phyloP scores from a whole-genome alignment of 208 protist genomes.

The Leishmania braziliensis region DNA sequence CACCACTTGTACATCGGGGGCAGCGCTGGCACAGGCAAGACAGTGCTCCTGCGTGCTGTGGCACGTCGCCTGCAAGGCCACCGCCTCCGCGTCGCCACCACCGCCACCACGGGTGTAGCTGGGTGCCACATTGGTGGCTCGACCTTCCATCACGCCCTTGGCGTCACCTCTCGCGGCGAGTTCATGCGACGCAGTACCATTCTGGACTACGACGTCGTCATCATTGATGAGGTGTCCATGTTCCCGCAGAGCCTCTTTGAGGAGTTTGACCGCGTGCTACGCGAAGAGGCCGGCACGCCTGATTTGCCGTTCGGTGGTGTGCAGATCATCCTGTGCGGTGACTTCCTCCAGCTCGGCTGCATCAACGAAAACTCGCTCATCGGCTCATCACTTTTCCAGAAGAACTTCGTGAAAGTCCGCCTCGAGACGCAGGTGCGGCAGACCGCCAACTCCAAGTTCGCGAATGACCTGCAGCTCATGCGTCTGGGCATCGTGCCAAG shows the following conservation, averaged over 20 bases:
- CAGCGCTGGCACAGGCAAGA: conserved; percentile 91
- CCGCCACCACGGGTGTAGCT: conserved; percentile 89
- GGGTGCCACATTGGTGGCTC: conserved; percentile 91
- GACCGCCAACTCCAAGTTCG: conserved; percentile 61
- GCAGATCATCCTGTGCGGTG: conserved; percentile 93
- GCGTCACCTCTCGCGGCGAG: conserved; percentile 71
- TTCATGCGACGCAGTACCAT: conserved; percentile 77
- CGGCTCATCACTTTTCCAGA: conserved; percentile 62
- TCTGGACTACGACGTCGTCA: conserved; percentile 88
- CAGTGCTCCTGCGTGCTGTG: conserved; percentile 77
- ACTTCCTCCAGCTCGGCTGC: conserved; percentile 92
- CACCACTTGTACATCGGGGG: conserved; percentile 90
- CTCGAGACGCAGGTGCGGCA: conserved; percentile 80
- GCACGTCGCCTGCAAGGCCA: conserved; percentile 72
- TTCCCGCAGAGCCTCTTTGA: conserved; percentile 85
- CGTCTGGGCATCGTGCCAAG: conserved; percentile 69
- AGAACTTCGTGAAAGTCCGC: conserved; percentile 79
- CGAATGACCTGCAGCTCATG: conserved; percentile 74
- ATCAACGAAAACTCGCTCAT: conserved; percentile 87
- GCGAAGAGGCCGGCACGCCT: conserved; percentile 81
- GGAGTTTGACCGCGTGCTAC: conserved; percentile 81
- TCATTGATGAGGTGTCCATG: conserved; percentile 95
- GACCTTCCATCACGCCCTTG: conserved; percentile 92
- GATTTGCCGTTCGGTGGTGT: conserved; percentile 92
- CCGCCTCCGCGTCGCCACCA: conserved; percentile 86